Evolutionary conservation across 805 yeast genomes (phyloP).

Genomic region (Helenozyma baotianmanensis): DNA sequence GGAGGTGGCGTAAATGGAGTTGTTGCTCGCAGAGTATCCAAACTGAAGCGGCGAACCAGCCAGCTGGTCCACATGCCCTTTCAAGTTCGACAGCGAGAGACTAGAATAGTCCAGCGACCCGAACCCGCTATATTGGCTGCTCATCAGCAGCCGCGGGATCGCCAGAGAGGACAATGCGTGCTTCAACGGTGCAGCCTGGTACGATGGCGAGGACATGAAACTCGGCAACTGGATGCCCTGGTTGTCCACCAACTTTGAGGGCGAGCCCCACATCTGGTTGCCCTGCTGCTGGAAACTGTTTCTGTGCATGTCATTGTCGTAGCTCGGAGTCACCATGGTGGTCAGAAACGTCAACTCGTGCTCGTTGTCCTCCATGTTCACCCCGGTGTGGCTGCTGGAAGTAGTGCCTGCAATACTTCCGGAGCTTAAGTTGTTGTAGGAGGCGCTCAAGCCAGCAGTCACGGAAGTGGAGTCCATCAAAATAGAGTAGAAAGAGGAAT

Average conservation of each 20-base stretch:
- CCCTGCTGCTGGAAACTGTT: conserved; percentile 6
- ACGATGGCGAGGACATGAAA: conserved; percentile 9
- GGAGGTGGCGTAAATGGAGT: conserved; percentile 5
- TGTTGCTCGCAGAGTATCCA: conserved; percentile 4
- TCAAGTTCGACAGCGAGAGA: no score
- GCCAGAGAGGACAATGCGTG: no score
- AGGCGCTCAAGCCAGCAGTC: conserved; percentile 3
- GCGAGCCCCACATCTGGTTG: background rate
- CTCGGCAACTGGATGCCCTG: conserved; percentile 16
- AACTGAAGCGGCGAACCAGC: conserved; percentile 2
- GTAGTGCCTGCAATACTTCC: conserved; percentile 15
- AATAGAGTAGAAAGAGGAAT: no score
- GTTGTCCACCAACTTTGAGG: background rate
- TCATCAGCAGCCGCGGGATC: no score
- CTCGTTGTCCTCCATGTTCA: conserved; percentile 12
- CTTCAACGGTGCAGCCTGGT: background rate
- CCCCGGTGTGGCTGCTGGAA: conserved; percentile 13
- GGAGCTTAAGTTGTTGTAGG: conserved; percentile 13
- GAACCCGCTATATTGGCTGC: no score
- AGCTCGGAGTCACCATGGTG: conserved; percentile 4
- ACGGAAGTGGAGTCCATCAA: no score
- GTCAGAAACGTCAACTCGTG: conserved; percentile 9
- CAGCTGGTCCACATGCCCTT: no score
- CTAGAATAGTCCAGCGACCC: no score
- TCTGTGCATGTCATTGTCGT: conserved; percentile 5